Evolutionary conservation across 75 land plant genomes (phyloP), one percentile per base, ranked within the genome.

Genomic region (Chamaecyparis obtusa): DNA sequence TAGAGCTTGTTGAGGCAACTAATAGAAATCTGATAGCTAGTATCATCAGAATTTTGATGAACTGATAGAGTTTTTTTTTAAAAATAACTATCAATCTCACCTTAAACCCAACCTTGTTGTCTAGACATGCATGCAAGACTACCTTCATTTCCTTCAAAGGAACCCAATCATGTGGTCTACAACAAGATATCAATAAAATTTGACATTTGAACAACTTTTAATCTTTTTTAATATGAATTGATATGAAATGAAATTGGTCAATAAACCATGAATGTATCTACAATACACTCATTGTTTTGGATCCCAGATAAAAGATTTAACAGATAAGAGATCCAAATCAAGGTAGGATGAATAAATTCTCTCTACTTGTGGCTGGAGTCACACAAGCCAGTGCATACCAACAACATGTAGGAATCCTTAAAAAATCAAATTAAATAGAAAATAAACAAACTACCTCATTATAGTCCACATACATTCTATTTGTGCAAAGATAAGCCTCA

Each of bases 81-180:
- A n/a, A n/a, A n/a, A 43, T 27, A 3, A 10, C 1, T 44, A 41
- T 44, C 27, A 44, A 21, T 17, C 83, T 80, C 75, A 71, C 75
- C 75, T 71, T 71, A 32, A 71, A 71, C 30, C 75, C 75, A 30
- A 71, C 36, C 75, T 71, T 71, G 75, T 88, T 96, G 57, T 96
- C 92, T 57, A 96, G 91, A 86, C 98, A 96, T 83, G 92, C 86
- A 81, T 93, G 94, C 98, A 97, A 96, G 78, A 95, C 98, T 87
- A 89, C 88, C 83, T 96, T 96, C 98, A 96, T 96, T 57, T 96
- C 95, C 85, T 91, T 96, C 87, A 96, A 78, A 41, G 91, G 76
- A 69, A 96, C 98, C n/a, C 98, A 95, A 87, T 96, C 98, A 88
- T 96, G 98, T 48, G 98, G 98, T 81, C 98, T 96, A 91, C 41